Evolutionary conservation across 331 rosid genomes (phyloP).

Genomic region (Telfairia occidentalis): DNA sequence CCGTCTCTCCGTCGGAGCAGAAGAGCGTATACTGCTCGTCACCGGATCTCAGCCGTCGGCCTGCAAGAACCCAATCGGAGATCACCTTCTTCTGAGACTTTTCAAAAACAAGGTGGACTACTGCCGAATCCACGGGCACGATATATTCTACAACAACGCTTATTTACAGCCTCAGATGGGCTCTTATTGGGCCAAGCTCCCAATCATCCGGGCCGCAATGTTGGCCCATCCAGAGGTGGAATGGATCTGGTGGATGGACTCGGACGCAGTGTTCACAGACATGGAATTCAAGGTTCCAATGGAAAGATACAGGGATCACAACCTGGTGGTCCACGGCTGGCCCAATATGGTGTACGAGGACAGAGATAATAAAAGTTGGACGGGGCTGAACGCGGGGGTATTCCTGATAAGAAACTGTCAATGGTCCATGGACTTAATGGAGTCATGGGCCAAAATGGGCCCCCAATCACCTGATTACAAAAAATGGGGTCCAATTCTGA

Average conservation of each 20-base stretch:
- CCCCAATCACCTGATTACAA: neutral
- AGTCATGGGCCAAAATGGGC: constrained; percentile 13
- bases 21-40: neutral
- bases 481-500: constrained; percentile 6
- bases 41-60: constrained; percentile 12
- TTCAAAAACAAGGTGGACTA: constrained; percentile 13
- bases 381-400: constrained; percentile 6
- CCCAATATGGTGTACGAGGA: constrained; percentile 8
- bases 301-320: neutral
- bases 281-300: constrained; percentile 9
- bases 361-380: constrained; percentile 9
- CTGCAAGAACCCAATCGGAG: constrained; percentile 6
- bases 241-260: constrained; percentile 18
- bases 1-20: neutral
- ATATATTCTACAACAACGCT: constrained; percentile 11
- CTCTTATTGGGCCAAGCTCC: constrained; percentile 9
- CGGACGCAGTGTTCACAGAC: constrained; percentile 6
- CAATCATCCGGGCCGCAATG: constrained; percentile 4
- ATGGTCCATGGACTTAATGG: constrained; percentile 14
- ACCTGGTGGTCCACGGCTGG: constrained; percentile 11
- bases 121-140: constrained; percentile 12
- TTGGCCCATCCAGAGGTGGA: constrained; percentile 9
- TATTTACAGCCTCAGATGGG: neutral
- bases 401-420: constrained; percentile 13
- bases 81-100: constrained; percentile 3